Conservation (phyloP, 176 grass and related monocot genomes). For the Olyra latifolia region DNA sequence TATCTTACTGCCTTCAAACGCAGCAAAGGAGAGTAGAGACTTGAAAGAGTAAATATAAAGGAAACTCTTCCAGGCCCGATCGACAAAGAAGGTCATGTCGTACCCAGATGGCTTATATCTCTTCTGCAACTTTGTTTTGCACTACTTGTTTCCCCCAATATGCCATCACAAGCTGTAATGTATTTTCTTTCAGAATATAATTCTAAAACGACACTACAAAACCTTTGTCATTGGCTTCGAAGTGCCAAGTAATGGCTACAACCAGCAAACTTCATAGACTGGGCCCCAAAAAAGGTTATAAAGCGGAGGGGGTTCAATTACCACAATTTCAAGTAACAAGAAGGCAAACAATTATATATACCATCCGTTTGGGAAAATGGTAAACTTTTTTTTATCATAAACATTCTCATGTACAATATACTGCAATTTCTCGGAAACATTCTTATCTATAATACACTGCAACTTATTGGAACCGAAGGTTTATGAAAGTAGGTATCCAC, state of each 20-base stretch:
- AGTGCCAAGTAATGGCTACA: not conserved
- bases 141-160: not conserved
- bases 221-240: not conserved
- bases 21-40: not conserved
- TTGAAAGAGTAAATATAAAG: not conserved
- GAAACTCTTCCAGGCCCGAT: not conserved
- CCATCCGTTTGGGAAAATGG: not conserved
- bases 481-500: conserved; percentile 10
- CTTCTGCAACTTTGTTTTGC: not conserved
- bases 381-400: conserved; percentile 28
- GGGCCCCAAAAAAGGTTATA: not conserved
- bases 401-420: conserved; percentile 26
- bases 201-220: not conserved
- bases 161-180: not conserved
- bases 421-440: not conserved
- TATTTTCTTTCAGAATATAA: not conserved
- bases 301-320: not conserved
- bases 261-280: not conserved
- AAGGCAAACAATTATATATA: not conserved
- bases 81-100: not conserved
- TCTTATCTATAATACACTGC: not conserved
- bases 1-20: not conserved
- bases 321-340: not conserved
- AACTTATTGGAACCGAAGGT: conserved; percentile 5
- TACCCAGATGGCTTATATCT: not conserved